These are phyloP conservation scores for Ceratobasidium papillatum DNA, from an alignment of 1,284 basidiomycete genomes.

Conservation along the genomic window DNA sequence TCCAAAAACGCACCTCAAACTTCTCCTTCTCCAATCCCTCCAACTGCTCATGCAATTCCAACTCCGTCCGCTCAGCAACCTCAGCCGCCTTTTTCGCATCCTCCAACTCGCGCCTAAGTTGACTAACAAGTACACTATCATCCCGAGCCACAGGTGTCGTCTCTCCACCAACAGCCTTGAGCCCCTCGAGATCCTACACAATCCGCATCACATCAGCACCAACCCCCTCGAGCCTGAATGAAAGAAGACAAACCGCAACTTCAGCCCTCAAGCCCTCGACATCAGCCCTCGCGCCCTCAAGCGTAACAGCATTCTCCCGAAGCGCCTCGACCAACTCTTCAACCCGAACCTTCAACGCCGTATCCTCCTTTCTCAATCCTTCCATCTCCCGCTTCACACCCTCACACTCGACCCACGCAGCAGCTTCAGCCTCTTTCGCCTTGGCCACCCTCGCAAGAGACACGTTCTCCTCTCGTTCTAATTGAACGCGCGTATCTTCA, in stretches of 20 bases:
- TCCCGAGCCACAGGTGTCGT: conserved; percentile 43
- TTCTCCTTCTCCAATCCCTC: conserved; percentile 52
- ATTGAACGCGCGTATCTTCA: conserved; percentile 75
- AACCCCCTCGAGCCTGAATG: conserved; percentile 14
- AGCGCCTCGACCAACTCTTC: conserved; percentile 90
- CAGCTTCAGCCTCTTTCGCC: conserved; percentile 80
- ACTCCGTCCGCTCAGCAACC: conserved; percentile 45
- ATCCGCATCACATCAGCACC: conserved; percentile 31
- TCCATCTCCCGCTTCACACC: conserved; percentile 72
- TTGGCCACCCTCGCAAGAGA: conserved; percentile 72
- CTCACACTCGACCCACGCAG: conserved; percentile 71
- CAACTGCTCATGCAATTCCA: conserved; percentile 47
- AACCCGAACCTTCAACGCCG: conserved; percentile 66
- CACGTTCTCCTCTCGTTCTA: conserved; percentile 77
- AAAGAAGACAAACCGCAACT: conserved; percentile 66
- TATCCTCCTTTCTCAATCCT: conserved; percentile 68
- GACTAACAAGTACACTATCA: conserved; percentile 56
- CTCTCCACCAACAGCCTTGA: conserved; percentile 50
- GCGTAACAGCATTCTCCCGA: conserved; percentile 83
- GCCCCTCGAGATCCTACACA: conserved; percentile 63
- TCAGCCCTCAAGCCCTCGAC: conserved; percentile 85
- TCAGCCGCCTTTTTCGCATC: conserved; percentile 45
- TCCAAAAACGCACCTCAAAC: conserved; percentile 53
- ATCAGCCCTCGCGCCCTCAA: conserved; percentile 92
- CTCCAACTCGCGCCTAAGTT: conserved; percentile 55